Conservation (phyloP, 768 basidiomycete species). For the Termitomyces sp. region DNA sequence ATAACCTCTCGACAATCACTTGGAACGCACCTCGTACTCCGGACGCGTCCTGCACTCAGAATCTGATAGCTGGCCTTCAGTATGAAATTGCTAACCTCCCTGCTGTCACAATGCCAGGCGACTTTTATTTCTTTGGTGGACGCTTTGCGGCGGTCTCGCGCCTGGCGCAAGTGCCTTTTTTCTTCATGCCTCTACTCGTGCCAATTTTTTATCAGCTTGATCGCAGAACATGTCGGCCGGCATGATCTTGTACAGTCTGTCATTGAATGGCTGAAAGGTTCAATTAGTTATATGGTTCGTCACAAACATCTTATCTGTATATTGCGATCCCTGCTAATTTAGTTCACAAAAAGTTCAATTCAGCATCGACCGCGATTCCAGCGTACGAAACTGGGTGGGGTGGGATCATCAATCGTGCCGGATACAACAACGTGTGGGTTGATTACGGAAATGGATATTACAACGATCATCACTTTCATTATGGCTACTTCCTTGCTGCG, state of each 20-base stretch:
- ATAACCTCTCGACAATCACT: conserved; percentile 25
- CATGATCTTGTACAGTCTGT: conserved; percentile 23
- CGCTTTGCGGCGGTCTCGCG: conserved; percentile 20
- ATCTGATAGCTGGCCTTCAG: conserved; percentile 28
- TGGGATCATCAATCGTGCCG: too few species aligned
- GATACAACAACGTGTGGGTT: too few species aligned
- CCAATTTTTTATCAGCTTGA: conserved; percentile 15
- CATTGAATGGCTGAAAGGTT: conserved; percentile 18
- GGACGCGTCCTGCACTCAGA: conserved; percentile 22
- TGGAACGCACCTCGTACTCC: conserved; percentile 26
- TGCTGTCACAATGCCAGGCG: conserved; percentile 34
- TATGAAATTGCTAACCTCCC: conserved; percentile 47
- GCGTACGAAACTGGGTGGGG: too few species aligned
- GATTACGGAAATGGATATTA: too few species aligned
- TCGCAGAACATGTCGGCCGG: conserved; percentile 27
- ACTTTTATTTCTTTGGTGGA: conserved; percentile 29
- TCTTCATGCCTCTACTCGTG: background rate
- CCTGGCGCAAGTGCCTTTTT: conserved; percentile 20
- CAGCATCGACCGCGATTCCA: too few species aligned
- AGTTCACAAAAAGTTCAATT: too few species aligned
- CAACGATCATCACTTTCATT: too few species aligned
- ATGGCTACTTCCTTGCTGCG: too few species aligned
- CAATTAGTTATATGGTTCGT: too few species aligned
- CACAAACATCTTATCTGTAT: too few species aligned
- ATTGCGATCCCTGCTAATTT: too few species aligned